Evolutionary conservation across 768 basidiomycete genomes (phyloP).

Genomic region (Calvatia gigantea): DNA sequence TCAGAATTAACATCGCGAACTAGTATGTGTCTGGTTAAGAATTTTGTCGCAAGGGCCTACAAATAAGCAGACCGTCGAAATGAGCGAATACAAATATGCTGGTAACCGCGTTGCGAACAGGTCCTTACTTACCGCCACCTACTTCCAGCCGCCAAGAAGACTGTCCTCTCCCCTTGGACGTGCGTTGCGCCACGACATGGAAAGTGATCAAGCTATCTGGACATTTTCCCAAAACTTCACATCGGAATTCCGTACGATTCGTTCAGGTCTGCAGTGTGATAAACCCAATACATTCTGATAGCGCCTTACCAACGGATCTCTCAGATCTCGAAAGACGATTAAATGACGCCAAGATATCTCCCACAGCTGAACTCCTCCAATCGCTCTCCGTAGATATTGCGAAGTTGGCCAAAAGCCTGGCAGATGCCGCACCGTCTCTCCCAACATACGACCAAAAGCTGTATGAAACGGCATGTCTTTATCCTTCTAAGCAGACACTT

Average conservation of each 20-base stretch:
- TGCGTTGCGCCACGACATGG: not conserved
- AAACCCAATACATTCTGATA: conserved; percentile 7
- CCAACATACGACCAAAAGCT: conserved; percentile 75
- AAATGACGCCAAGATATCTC: conserved; percentile 31
- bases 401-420: conserved; percentile 57
- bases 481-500: not conserved
- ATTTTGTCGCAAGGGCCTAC: too few species aligned
- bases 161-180: too few species aligned
- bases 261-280: conserved; percentile 41
- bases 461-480: conserved; percentile 40
- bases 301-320: conserved; percentile 8
- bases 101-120: too few species aligned
- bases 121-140: too few species aligned
- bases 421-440: conserved; percentile 60
- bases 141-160: too few species aligned
- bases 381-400: conserved; percentile 48
- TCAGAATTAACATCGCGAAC: too few species aligned
- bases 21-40: too few species aligned
- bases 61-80: too few species aligned
- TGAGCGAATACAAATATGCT: too few species aligned
- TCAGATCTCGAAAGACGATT: conserved; percentile 50
- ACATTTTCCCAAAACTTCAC: conserved; percentile 51
- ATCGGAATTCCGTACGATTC: conserved; percentile 44
- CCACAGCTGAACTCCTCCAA: conserved; percentile 35
- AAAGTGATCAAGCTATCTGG: conserved; percentile 32